Percentiles rank a stretch among this genome's conserved stretches.
Evolutionary conservation across 2,329 filamentous ascomycete genomes (phyloP).

Genomic region (Hypoxylon sp.): DNA sequence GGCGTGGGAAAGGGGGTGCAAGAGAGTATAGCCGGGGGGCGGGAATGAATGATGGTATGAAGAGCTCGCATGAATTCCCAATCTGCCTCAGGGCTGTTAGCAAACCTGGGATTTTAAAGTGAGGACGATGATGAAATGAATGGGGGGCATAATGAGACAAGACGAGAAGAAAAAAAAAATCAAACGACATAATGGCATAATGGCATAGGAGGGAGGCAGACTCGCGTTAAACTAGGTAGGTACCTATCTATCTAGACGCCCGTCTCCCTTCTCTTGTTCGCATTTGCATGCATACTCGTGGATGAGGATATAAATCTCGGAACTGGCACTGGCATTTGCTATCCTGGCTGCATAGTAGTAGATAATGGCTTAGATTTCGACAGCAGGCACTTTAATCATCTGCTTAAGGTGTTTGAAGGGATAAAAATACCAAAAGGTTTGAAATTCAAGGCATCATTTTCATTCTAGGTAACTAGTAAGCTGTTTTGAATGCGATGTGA

Average conservation of each 20-base stretch:
- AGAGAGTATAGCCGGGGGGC: neutral
- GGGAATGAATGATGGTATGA: neutral
- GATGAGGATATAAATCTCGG: slow-evolving; percentile 1
- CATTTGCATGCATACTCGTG: neutral
- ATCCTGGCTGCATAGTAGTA: neutral
- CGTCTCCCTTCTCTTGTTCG: neutral
- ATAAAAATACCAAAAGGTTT: neutral
- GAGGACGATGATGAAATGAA: neutral
- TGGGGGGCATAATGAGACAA: neutral
- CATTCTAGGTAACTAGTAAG: neutral
- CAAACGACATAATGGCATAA: neutral
- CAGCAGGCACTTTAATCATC: neutral
- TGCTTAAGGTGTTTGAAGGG: neutral
- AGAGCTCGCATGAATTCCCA: neutral
- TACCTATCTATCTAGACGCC: too few species aligned
- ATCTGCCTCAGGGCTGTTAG: neutral
- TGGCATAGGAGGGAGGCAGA: neutral
- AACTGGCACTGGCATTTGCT: neutral
- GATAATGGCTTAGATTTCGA: slow-evolving; percentile 1
- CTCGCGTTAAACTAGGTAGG: too few species aligned
- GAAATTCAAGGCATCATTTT: neutral
- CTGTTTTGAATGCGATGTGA: too few species aligned
- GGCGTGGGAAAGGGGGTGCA: neutral
- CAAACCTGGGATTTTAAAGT: neutral
- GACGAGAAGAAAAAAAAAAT: neutral